Base-by-base conservation (phyloP, 306 rosid genomes). In the Fagus sylvatica region DNA sequence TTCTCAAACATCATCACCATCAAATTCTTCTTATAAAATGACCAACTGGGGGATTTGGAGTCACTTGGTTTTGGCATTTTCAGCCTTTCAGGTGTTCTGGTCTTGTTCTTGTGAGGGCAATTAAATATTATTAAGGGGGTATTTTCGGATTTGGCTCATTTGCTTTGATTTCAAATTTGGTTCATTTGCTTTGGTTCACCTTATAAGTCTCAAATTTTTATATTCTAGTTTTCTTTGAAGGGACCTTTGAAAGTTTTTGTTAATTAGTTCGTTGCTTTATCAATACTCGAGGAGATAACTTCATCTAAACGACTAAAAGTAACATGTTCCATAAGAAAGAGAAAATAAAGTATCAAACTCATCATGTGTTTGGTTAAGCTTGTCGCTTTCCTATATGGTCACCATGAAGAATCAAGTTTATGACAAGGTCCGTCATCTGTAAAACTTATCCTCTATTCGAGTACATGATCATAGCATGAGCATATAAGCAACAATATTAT, bases 1-100 rank as follows among this genome's bases (percentile, higher is more conserved):
- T 1, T 91, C 97, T 40, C 90, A 94, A 33, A 75, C 82, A 32
- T 80, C 91, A 36, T 74, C 88, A 17, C 88, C 76, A 17, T 76
- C 72, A 22, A 80, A 69, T 30, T 86, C 89, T 73, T 84, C 87
- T 22, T 22, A 22, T 22, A 22, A 22, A 22, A 22, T 22, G 28
- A 22, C 28, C 28, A 22, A 22, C 28, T 80, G 68, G 84, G 96
- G 90, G 17, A 46, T 82, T 69, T 82, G 81, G 88, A 74, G 82
- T 74, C 84, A 84, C 68, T 56, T 92, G 80, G 87, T 79, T 79
- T 56, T 90, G 84, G 96, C 89, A 10, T 22, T 22, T 22, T 22
- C 28, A 22, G 28, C 28, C 67, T 87, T 77, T 79, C 88, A 32
- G 88, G 85, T 78, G 77, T 90, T 64, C 28, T 88, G 83, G 75